Conservation (phyloP, 805 yeast genomes). For the Barnettozyma sucrosica region DNA sequence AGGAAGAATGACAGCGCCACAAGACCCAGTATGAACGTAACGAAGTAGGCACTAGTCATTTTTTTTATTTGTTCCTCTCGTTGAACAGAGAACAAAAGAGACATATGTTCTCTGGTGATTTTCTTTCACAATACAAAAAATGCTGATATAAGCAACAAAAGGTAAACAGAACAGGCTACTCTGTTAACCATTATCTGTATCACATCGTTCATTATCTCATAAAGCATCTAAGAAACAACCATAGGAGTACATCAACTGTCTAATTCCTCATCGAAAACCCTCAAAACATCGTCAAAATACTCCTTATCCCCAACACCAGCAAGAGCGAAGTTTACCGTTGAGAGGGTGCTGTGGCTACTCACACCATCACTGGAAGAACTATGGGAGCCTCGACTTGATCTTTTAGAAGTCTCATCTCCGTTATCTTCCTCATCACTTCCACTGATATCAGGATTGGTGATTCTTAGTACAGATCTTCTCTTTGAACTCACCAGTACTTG, state of each 20-base stretch:
- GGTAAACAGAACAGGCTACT: not conserved
- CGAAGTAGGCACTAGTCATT: constrained; percentile 3
- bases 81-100: not conserved
- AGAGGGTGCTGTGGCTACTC: not conserved
- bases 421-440: constrained; percentile 7
- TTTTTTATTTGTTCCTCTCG: not conserved
- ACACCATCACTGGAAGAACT: constrained; percentile 2
- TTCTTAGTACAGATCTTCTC: constrained; percentile 51
- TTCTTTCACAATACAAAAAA: not conserved
- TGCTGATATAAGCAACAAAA: not conserved
- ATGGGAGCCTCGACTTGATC: constrained; percentile 3
- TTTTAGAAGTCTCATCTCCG: constrained; percentile 5
- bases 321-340: constrained; percentile 4
- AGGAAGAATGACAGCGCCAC: constrained; percentile 7
- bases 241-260: not conserved
- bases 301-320: constrained; percentile 15
- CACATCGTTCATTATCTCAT: not conserved
- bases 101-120: not conserved
- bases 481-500: constrained; percentile 67
- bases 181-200: not conserved
- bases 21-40: constrained; percentile 7
- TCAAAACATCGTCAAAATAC: constrained; percentile 26
- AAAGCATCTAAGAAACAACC: not conserved
- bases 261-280: constrained; percentile 26
- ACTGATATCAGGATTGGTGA: constrained; percentile 52